These are phyloP conservation scores for Thalassiosira livingstoniorum DNA, from an alignment of 352 stramenopile genomes.

Conservation along the genomic window DNA sequence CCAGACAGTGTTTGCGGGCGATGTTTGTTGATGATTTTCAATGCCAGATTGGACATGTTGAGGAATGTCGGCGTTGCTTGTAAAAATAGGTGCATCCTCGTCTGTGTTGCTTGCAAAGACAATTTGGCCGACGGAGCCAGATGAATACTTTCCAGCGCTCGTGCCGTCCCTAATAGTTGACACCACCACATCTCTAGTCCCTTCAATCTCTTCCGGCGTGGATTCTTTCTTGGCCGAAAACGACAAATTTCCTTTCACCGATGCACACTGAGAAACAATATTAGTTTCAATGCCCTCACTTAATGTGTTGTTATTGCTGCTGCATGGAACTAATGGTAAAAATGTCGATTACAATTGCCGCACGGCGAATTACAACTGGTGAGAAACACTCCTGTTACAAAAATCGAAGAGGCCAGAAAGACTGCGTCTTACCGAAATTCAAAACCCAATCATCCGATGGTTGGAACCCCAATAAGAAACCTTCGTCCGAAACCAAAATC, in stretches of 20 bases:
- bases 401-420: neutral
- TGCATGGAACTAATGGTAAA: too few relatives aligned
- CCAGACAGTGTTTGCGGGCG: neutral
- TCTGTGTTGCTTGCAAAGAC: constrained; percentile 27
- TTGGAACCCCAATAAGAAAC: constrained; percentile 25
- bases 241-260: constrained; percentile 27
- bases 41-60: neutral
- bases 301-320: too few relatives aligned
- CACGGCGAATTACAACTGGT: neutral
- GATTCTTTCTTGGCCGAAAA: constrained; percentile 1
- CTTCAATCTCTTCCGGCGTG: constrained; percentile 3
- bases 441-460: constrained; percentile 9
- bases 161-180: constrained; percentile 17
- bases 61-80: neutral
- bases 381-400: neutral
- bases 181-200: constrained; percentile 5
- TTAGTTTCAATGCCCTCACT: neutral
- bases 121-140: neutral
- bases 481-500: neutral
- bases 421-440: neutral
- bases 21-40: too few relatives aligned
- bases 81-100: neutral
- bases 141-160: neutral
- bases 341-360: too few relatives aligned
- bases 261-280: neutral